Conservation (phyloP, 129 eudicot genomes). For the Escallonia rubra region DNA sequence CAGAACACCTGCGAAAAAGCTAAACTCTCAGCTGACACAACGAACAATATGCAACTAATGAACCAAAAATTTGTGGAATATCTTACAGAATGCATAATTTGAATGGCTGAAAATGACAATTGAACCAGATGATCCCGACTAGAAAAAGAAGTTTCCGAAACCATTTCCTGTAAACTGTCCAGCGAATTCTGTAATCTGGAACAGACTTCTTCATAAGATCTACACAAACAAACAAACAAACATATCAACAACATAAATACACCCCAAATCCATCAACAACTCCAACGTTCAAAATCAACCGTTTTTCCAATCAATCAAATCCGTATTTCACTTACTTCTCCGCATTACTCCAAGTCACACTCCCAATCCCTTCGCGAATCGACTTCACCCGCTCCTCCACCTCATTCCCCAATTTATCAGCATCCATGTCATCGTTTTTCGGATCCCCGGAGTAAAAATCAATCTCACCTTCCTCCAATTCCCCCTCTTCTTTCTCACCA, state of each 20-base stretch:
- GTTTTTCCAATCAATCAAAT: not conserved
- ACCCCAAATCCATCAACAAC: not conserved
- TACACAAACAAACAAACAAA: constrained; percentile 31
- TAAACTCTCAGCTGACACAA: constrained; percentile 5
- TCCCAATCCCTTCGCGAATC: constrained; percentile 47
- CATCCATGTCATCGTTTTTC: constrained; percentile 16
- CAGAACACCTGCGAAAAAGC: constrained; percentile 55
- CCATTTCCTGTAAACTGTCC: constrained; percentile 46
- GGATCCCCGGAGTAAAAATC: constrained; percentile 41
- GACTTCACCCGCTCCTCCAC: constrained; percentile 33
- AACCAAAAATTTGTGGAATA: not conserved
- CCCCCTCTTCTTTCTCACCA: constrained; percentile 44
- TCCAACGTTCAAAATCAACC: constrained; percentile 3
- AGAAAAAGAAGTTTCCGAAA: constrained; percentile 26
- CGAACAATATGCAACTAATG: not conserved
- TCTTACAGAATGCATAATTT: constrained; percentile 62
- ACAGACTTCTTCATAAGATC: constrained; percentile 60
- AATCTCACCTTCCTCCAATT: constrained; percentile 65
- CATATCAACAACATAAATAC: constrained; percentile 11
- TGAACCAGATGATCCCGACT: constrained; percentile 55
- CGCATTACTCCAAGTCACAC: constrained; percentile 42
- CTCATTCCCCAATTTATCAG: constrained; percentile 13
- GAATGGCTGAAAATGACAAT: constrained; percentile 47
- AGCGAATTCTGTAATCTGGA: constrained; percentile 41
- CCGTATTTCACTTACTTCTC: constrained; percentile 50